phyloP scores from a whole-genome alignment of 1,284 basidiomycete genomes.

The Irpex rosettiformis region DNA sequence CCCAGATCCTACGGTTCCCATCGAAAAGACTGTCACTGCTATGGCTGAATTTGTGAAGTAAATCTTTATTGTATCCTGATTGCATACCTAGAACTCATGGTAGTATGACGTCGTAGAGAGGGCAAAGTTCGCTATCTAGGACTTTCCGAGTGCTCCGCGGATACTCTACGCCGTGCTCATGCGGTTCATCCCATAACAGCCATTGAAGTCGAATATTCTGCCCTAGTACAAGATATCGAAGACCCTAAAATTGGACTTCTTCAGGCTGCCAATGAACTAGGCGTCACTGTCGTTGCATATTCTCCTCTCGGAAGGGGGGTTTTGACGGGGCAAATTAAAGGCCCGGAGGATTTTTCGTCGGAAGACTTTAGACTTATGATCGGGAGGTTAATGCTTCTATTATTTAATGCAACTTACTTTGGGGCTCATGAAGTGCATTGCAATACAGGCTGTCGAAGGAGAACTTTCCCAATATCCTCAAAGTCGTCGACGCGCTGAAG shows the following conservation, averaged over 20 bases:
- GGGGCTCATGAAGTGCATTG: neutral
- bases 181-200: constrained; percentile 39
- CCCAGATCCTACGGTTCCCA: constrained; percentile 13
- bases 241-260: constrained; percentile 25
- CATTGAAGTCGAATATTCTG: constrained; percentile 44
- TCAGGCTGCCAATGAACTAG: constrained; percentile 29
- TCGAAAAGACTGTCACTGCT: constrained; percentile 38
- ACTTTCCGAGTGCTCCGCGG: constrained; percentile 39
- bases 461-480: constrained; percentile 43
- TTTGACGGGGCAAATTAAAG: constrained; percentile 39
- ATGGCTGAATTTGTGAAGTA: constrained; percentile 53
- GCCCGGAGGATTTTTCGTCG: constrained; percentile 44
- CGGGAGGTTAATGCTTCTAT: constrained; percentile 28
- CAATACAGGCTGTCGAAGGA: constrained; percentile 31
- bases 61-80: constrained; percentile 11
- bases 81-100: neutral
- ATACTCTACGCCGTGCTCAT: constrained; percentile 41
- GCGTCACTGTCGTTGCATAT: constrained; percentile 37
- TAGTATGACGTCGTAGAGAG: constrained; percentile 17
- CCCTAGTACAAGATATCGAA: constrained; percentile 38
- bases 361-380: constrained; percentile 40
- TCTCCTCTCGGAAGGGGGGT: constrained; percentile 40
- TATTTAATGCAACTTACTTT: neutral
- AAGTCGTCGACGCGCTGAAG: constrained; percentile 35
- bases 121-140: constrained; percentile 42